Conservation (phyloP, 108 stramenopile species). For the Bacterosira constricta region DNA sequence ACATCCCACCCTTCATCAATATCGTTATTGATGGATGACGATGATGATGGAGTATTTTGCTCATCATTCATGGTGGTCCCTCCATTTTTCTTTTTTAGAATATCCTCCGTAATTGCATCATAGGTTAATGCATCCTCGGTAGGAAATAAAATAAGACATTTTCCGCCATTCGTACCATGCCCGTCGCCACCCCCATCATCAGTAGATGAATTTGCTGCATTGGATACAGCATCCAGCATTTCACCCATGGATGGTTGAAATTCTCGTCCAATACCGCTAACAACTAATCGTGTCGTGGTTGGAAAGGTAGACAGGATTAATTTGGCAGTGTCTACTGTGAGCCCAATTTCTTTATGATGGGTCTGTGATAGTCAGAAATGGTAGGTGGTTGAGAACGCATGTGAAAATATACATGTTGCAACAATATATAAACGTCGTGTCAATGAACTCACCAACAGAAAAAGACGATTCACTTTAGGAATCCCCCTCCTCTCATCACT, state of each 20-base stretch:
- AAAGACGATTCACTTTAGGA: constrained; percentile 53
- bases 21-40: not conserved
- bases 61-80: too few relatives aligned
- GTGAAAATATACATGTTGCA: not conserved
- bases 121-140: constrained; percentile 62
- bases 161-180: constrained; percentile 14
- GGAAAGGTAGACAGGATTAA: constrained; percentile 67
- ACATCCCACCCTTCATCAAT: constrained; percentile 42
- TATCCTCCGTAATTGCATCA: constrained; percentile 22
- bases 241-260: constrained; percentile 66
- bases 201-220: constrained; percentile 1
- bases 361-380: constrained; percentile 6
- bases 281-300: constrained; percentile 48
- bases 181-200: not conserved
- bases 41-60: too few relatives aligned
- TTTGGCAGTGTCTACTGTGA: constrained; percentile 80
- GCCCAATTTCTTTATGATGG: constrained; percentile 76
- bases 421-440: not conserved
- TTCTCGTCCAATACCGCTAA: constrained; percentile 57
- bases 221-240: constrained; percentile 36
- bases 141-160: constrained; percentile 71
- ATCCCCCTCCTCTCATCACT: not conserved
- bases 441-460: constrained; percentile 52
- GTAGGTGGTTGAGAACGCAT: not conserved
- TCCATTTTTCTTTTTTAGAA: not conserved